A percentile compares a stretch with the other conserved stretches of the same genome.
These are phyloP conservation scores for Candida xiaguanensis DNA, from an alignment of 805 yeast species.

Conservation along the genomic window DNA sequence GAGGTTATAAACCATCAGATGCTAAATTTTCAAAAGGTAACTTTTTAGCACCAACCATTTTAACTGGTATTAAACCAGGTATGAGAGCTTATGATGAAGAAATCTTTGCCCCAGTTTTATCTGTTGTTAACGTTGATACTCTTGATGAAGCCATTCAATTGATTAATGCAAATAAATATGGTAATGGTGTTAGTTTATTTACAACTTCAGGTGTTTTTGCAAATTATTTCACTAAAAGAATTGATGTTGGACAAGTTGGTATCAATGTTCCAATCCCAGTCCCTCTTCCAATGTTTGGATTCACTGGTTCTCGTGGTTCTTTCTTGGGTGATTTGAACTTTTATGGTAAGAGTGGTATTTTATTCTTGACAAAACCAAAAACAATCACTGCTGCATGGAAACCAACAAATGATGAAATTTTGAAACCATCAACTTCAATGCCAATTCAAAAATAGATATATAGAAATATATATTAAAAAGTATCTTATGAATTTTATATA, in stretches of 20 bases:
- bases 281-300: constrained; percentile 77
- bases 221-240: constrained; percentile 62
- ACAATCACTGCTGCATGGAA: constrained; percentile 72
- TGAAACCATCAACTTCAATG: constrained; percentile 61
- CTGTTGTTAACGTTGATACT: constrained; percentile 57
- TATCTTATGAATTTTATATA: too few relatives aligned
- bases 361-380: constrained; percentile 71
- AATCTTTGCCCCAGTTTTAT: constrained; percentile 73
- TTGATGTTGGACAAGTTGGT: constrained; percentile 76
- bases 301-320: constrained; percentile 73
- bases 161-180: constrained; percentile 56
- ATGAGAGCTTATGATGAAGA: constrained; percentile 72
- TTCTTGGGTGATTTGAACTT: constrained; percentile 78
- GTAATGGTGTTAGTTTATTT: constrained; percentile 70
- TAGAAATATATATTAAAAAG: neutral
- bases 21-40: constrained; percentile 50
- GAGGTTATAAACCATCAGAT: constrained; percentile 40
- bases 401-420: constrained; percentile 42
- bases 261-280: constrained; percentile 78
- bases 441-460: constrained; percentile 50
- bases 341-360: constrained; percentile 72
- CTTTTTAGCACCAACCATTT: constrained; percentile 69
- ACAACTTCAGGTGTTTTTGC: constrained; percentile 69
- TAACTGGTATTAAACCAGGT: constrained; percentile 60
- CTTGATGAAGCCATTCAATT: constrained; percentile 66